Base-by-base conservation (phyloP, 139 green algal genomes). In the Pseudopediastrum boryanum region DNA sequence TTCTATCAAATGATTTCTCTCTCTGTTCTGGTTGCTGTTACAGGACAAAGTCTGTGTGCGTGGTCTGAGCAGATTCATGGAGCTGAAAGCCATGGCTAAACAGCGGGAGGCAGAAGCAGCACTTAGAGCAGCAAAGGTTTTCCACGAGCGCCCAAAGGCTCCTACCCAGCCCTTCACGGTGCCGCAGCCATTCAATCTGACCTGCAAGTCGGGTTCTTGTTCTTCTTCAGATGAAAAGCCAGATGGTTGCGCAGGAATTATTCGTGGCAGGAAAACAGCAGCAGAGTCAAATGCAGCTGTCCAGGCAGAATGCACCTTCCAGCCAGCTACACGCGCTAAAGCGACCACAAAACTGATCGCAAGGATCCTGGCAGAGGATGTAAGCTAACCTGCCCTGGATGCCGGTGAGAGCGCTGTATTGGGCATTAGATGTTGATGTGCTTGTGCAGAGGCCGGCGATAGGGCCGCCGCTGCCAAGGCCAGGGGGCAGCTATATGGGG, bases 71-170 rank as follows among this genome's bases (percentile, higher is more conserved):
- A 39, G 77, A n/a, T 77, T 73, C 59, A 50, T 72, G 39, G 79
- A 77, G 35, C 50, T 78, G 2, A 77, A 89, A 66, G 75, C 81
- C 0, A 50, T 89, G 77, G 84, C 84, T 7, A 54, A 61, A 4
- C 59, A 46, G 1, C 82, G 85, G 38, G 48, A 31, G 7, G 77
- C 83, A 38, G 69, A 83, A 16, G 76, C 84, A 27, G 77, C 75
- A 0, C 72, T 64, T n/a, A 61, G 72, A 0, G 73, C 83, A 54
- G 80, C 77, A 19, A 69, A 84, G 71, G 84, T 89, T 27, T 78
- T 81, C 63, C 35, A 42, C 13, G 29, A 54, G 41, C 27, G 9
- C 23, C 25, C 64, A 19, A 4, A 19, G 0, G 10, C 44, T 1
- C 44, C 23, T 0, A 9, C 13, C 12, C 10, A 43, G 2, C 61